phyloP scores from a whole-genome alignment of 768 basidiomycete genomes.

The Podaxis carcinomalis region DNA sequence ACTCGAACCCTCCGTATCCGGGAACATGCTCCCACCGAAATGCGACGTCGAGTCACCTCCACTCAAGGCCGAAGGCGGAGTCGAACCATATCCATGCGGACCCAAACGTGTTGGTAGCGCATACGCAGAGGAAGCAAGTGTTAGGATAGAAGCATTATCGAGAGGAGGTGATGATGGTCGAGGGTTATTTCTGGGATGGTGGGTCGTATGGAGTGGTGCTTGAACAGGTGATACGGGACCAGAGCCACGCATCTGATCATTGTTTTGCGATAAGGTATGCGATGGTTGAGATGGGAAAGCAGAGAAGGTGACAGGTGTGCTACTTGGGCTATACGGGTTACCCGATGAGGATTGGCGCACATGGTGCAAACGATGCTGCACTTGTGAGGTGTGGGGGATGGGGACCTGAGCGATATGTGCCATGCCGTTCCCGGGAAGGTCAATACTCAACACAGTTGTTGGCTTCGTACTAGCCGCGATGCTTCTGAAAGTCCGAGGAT shows the following conservation, averaged over 20 bases:
- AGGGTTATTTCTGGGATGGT: slow-evolving; percentile 94
- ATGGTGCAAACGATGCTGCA: slow-evolving; percentile 54
- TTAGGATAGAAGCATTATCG: slow-evolving; percentile 90
- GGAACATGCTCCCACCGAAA: slow-evolving; percentile 58
- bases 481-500: slow-evolving; percentile 77
- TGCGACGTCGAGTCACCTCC: slow-evolving; percentile 66
- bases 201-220: slow-evolving; percentile 85
- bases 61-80: slow-evolving; percentile 23
- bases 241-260: slow-evolving; percentile 26
- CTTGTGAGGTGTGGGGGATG: slow-evolving; percentile 48
- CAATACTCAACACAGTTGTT: slow-evolving; percentile 89
- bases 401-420: slow-evolving; percentile 91
- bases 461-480: slow-evolving; percentile 90
- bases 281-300: slow-evolving; percentile 50
- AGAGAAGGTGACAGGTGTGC: slow-evolving; percentile 65
- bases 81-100: slow-evolving; percentile 36
- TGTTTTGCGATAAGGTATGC: slow-evolving; percentile 22
- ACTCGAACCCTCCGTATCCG: slow-evolving; percentile 64
- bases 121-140: slow-evolving; percentile 91
- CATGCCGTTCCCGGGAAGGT: slow-evolving; percentile 74
- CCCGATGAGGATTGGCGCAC: slow-evolving; percentile 58
- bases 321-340: slow-evolving; percentile 17
- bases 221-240: slow-evolving; percentile 42
- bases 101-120: slow-evolving; percentile 58
- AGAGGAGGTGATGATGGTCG: slow-evolving; percentile 86